Evolutionary conservation across 371 early-diverging fungal genomes (phyloP).

Genomic region (Mucor velutinosus): DNA sequence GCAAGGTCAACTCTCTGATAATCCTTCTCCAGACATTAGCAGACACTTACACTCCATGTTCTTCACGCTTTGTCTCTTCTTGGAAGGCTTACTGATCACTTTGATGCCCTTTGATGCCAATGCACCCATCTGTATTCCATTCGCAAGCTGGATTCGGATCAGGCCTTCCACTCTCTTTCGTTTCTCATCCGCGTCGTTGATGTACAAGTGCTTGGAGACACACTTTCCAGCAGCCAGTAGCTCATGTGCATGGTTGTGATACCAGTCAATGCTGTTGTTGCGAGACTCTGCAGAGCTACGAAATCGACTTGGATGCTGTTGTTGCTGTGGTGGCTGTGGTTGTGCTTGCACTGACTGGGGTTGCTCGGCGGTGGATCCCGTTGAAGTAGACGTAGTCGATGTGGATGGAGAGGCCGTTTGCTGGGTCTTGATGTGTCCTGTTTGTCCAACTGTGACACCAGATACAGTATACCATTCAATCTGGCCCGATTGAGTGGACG

Average conservation of each 20-base stretch:
- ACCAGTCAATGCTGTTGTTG: constrained; percentile 38
- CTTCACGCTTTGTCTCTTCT: constrained; percentile 83
- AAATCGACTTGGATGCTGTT: constrained; percentile 5
- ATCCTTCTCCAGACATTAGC: background rate
- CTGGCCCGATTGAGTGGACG: constrained; percentile 30
- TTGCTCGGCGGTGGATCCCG: constrained; percentile 2
- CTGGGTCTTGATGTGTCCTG: constrained; percentile 27
- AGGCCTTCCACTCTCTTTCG: constrained; percentile 76
- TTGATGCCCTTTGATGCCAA: constrained; percentile 80
- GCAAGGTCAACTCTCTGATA: background rate
- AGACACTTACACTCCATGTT: constrained; percentile 73
- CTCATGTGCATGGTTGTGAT: constrained; percentile 20
- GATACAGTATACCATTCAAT: constrained; percentile 46
- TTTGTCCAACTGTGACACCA: constrained; percentile 38
- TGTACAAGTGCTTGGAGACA: constrained; percentile 81
- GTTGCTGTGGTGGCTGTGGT: background rate
- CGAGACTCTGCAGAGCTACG: background rate
- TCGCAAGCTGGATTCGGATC: constrained; percentile 70
- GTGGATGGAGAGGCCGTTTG: constrained; percentile 5
- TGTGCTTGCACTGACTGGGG: background rate
- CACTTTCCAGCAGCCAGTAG: constrained; percentile 54
- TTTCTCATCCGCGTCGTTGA: constrained; percentile 86
- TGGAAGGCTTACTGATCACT: constrained; percentile 85
- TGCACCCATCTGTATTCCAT: constrained; percentile 67
- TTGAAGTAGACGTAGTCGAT: constrained; percentile 1